Base-by-base conservation (phyloP, 257 asterid genomes). In the Solanum clarkiae region DNA sequence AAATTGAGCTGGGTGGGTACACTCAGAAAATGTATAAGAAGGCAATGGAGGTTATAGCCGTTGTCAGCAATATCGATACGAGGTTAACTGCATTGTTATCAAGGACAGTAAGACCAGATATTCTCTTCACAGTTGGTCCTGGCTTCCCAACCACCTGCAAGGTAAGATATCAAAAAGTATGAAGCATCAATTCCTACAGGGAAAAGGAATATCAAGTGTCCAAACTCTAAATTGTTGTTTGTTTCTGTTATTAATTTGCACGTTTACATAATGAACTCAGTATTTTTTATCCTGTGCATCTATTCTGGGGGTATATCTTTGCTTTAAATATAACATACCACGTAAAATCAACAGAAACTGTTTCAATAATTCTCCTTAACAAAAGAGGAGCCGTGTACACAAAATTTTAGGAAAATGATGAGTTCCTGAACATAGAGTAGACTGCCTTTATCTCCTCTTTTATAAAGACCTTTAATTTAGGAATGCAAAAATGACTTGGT, bases 71-170 rank as follows among this genome's bases (percentile, higher is more conserved):
- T 84, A 95, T 49, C 0, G 99, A 94, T 75, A 95, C 91, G n/a
- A 96, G 91, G 88, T 95, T 95, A 85, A 96, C 98, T n/a, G 93
- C 93, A 88, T 96, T 94, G 88, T 96, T 95, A 69, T 96, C 98
- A 10, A 95, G 95, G 84, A 94, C 81, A 84, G 90, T 88, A 75
- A 94, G 91, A 84, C 99, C 99, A 1, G 96, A 94, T 32, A 96
- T 96, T 89, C 84, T 95, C 93, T 92, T 95, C 47, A 95, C 99
- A 2, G 98, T 93, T 56, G 97, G 97, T 13, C 99, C 99, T 69
- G 97, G 94, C 91, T 94, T 94, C 42, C 93, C 95, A 18, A 96
- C 99, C 47, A 96, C 96, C 98, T 93, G 92, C 90, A 90, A 85
- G 84, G 54, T 49, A 53, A 83, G 26, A 56, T 14, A 32, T 51